Percentiles rank a stretch among this genome's conserved stretches.
Conservation (phyloP, 768 basidiomycete species). For the Flagelloscypha sp. region DNA sequence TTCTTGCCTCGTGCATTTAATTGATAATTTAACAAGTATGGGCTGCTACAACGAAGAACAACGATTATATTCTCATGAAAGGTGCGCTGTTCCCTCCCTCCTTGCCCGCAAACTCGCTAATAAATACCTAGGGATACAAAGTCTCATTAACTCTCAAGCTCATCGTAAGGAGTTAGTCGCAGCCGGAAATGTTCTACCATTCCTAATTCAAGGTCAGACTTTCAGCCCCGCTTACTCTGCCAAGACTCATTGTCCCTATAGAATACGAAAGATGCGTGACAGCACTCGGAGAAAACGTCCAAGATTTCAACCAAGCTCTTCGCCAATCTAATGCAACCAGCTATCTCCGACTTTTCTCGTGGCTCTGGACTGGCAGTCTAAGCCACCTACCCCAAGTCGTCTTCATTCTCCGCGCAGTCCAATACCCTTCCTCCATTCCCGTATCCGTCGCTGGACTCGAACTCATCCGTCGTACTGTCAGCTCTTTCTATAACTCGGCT, state of each 20-base stretch:
- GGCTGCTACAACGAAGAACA: conserved; percentile 63
- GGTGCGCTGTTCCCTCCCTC: no score
- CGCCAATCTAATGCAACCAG: no score
- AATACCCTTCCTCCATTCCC: conserved; percentile 56
- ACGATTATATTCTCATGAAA: conserved; percentile 55
- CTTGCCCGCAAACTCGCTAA: no score
- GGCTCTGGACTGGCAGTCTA: not conserved
- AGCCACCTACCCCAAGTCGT: conserved; percentile 36
- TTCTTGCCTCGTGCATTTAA: conserved; percentile 10
- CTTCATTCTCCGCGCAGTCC: conserved; percentile 55
- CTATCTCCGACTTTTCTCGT: no score
- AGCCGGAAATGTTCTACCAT: conserved; percentile 47
- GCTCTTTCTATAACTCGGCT: conserved; percentile 40
- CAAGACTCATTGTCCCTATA: no score
- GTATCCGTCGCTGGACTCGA: conserved; percentile 56
- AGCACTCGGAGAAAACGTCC: no score
- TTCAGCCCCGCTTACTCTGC: no score
- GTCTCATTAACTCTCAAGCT: conserved; percentile 37
- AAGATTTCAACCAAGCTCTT: no score
- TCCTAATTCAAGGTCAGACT: no score
- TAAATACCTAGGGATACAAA: no score
- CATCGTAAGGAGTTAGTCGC: conserved; percentile 74
- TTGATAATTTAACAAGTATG: conserved; percentile 33
- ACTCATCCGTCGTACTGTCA: conserved; percentile 45
- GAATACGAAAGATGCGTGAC: no score